Percentiles rank a stretch among this genome's conserved stretches.
phyloP scores from a whole-genome alignment of 371 early-diverging fungal species.

The Apophysomyces trapeziformis region DNA sequence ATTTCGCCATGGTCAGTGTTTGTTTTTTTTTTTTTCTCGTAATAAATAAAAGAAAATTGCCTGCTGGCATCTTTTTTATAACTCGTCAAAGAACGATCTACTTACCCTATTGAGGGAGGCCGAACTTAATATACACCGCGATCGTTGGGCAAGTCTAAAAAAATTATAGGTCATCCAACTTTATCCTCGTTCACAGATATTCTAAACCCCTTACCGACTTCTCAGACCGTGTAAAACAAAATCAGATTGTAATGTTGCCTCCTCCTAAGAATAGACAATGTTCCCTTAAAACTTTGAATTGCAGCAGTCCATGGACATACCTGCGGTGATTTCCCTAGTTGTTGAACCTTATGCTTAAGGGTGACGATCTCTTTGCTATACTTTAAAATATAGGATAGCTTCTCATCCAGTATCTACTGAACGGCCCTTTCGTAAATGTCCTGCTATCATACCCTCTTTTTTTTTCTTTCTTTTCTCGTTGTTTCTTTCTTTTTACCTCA shows the following conservation, averaged over 20 bases:
- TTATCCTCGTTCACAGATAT: not conserved
- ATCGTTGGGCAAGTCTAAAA: not conserved
- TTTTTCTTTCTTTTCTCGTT: not conserved
- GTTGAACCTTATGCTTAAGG: not conserved
- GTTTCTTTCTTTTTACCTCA: slow-evolving; percentile 15
- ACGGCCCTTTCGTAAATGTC: not conserved
- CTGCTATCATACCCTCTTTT: not conserved
- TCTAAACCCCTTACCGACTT: not conserved
- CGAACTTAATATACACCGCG: slow-evolving; percentile 2
- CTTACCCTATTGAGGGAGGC: not conserved
- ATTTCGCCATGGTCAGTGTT: not conserved
- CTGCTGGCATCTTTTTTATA: too few species aligned
- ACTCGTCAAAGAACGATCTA: not conserved
- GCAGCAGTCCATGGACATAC: not conserved
- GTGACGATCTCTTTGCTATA: slow-evolving; percentile 1
- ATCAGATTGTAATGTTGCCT: not conserved
- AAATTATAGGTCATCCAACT: not conserved
- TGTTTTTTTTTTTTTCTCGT: not conserved
- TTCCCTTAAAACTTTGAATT: not conserved
- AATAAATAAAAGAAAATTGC: too few species aligned
- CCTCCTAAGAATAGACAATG: not conserved
- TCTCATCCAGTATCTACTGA: slow-evolving; percentile 21
- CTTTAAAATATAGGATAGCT: slow-evolving; percentile 3
- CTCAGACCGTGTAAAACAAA: not conserved
- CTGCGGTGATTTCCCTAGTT: not conserved